These are phyloP conservation scores for Tubosaeta sp. DNA, from an alignment of 768 basidiomycete species.

Conservation along the genomic window DNA sequence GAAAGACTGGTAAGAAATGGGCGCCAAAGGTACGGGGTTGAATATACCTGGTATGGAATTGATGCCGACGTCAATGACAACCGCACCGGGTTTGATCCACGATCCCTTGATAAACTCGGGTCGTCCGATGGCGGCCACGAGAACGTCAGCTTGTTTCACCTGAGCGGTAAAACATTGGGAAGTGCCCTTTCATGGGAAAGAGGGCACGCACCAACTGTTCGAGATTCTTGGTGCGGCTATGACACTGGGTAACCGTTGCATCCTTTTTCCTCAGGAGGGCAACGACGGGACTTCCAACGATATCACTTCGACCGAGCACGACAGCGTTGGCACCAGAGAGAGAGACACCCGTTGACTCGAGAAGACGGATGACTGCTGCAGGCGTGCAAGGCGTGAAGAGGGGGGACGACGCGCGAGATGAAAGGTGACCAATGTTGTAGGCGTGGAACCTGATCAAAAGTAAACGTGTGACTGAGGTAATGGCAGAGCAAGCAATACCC, in stretches of 20 bases:
- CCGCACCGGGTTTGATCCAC: conserved; percentile 93
- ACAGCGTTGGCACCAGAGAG: conserved; percentile 81
- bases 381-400: conserved; percentile 96
- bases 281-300: conserved; percentile 93
- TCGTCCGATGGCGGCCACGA: conserved; percentile 96
- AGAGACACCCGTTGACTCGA: conserved; percentile 79
- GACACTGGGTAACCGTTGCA: conserved; percentile 97
- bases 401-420: conserved; percentile 84
- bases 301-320: conserved; percentile 95
- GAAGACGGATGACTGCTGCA: conserved; percentile 82
- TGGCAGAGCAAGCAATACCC: conserved; percentile 51
- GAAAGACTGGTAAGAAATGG: not conserved
- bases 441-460: conserved; percentile 77
- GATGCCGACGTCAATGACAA: conserved; percentile 97
- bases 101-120: conserved; percentile 85
- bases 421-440: conserved; percentile 94
- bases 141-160: conserved; percentile 84
- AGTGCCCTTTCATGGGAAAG: conserved; percentile 6
- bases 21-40: not conserved
- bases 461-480: conserved; percentile 3
- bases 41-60: conserved; percentile 84
- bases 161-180: conserved; percentile 27
- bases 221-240: conserved; percentile 83
- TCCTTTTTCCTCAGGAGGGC: conserved; percentile 86
- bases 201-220: conserved; percentile 59